These are phyloP conservation scores for Arbutus unedo DNA, from an alignment of 148 eudicot species.

Conservation along the genomic window DNA sequence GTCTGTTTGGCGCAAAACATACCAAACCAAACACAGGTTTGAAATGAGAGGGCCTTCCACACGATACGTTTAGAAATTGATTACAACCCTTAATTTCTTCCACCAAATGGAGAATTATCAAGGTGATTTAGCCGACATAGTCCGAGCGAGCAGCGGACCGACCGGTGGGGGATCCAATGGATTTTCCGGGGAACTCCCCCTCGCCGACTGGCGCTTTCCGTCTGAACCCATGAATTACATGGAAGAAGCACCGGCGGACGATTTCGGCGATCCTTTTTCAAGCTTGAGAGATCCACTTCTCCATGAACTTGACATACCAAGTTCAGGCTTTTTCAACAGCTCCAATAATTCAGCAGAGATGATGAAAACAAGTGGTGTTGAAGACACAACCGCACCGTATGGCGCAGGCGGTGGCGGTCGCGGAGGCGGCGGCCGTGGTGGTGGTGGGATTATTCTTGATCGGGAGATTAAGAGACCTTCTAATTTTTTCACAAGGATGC, in stretches of 20 bases:
- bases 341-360: conserved; percentile 8
- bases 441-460: conserved; percentile 1
- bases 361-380: conserved; percentile 9
- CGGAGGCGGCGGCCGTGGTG: background rate
- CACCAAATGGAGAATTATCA: conserved; percentile 40
- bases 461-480: conserved; percentile 17
- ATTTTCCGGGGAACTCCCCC: conserved; percentile 8
- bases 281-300: conserved; percentile 46
- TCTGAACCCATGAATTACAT: conserved; percentile 18
- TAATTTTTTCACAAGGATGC: conserved; percentile 41
- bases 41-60: background rate
- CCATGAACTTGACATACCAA: conserved; percentile 21
- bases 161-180: background rate
- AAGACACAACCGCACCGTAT: background rate
- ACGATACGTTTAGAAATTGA: background rate
- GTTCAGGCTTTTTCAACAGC: conserved; percentile 14
- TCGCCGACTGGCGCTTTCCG: conserved; percentile 29
- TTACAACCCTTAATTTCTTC: background rate
- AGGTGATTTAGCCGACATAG: conserved; percentile 74
- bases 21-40: conserved; percentile 10
- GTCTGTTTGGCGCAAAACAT: conserved; percentile 27
- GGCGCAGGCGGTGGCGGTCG: conserved; percentile 6
- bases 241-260: conserved; percentile 17
- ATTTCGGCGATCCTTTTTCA: conserved; percentile 55
- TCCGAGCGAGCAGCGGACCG: conserved; percentile 38